phyloP scores from a whole-genome alignment of 768 basidiomycete species.

The Leccinum aurantiacum region DNA sequence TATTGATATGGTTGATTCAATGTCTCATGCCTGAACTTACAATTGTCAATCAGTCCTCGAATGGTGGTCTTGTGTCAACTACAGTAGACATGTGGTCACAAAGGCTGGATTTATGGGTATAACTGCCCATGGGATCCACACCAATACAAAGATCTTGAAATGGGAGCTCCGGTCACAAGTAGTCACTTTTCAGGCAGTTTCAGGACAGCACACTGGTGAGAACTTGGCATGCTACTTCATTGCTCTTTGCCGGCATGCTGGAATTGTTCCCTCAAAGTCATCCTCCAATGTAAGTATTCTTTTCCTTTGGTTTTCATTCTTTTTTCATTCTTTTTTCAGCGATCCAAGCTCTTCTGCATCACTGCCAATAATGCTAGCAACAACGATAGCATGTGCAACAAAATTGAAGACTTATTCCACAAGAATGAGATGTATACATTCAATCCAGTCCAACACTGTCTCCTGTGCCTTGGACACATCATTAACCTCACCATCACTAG shows the following conservation, averaged over 20 bases:
- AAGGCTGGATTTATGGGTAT: background rate
- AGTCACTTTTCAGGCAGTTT: background rate
- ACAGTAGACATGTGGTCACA: background rate
- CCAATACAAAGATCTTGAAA: background rate
- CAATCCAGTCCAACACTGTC: no score
- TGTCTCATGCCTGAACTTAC: background rate
- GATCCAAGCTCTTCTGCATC: no score
- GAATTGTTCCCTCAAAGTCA: background rate
- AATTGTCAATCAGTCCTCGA: background rate
- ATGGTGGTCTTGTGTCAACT: background rate
- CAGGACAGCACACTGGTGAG: background rate
- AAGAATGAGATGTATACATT: no score
- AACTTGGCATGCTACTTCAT: background rate
- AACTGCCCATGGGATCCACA: background rate
- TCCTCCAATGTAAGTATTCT: background rate
- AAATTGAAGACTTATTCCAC: no score
- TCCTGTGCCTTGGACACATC: no score
- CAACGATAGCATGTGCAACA: no score
- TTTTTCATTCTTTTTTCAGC: background rate
- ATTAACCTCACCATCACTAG: no score
- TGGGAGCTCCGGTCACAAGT: background rate
- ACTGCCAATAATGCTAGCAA: no score
- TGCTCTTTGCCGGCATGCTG: background rate
- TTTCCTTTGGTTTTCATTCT: background rate
- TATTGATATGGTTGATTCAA: no score